A percentile compares a stretch with the other conserved stretches of the same genome.
Conservation (phyloP, 108 stramenopile species). For the Discostella stelligeroides region DNA sequence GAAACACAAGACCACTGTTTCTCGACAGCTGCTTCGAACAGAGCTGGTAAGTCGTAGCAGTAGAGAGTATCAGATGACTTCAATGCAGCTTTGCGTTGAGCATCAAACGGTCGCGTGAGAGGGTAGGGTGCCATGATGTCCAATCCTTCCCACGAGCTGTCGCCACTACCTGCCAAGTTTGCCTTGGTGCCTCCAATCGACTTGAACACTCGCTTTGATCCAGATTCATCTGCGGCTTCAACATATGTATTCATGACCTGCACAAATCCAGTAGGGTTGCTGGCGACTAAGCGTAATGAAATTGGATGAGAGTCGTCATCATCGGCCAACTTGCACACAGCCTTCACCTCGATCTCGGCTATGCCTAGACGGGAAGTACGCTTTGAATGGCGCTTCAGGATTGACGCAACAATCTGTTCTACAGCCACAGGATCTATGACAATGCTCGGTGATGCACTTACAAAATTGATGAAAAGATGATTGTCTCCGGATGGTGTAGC, state of each 20-base stretch:
- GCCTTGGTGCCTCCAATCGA: slow-evolving; percentile 90
- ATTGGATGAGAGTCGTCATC: slow-evolving; percentile 82
- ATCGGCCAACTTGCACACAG: slow-evolving; percentile 77
- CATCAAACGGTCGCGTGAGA: slow-evolving; percentile 90
- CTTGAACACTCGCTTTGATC: slow-evolving; percentile 74
- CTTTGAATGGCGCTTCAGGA: slow-evolving; percentile 86
- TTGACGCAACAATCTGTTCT: slow-evolving; percentile 84
- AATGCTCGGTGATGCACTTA: slow-evolving; percentile 81
- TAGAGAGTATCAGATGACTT: slow-evolving; percentile 89
- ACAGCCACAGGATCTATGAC: slow-evolving; percentile 87
- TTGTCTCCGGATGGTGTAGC: slow-evolving; percentile 73
- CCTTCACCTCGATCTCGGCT: slow-evolving; percentile 91
- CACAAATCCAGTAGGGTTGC: slow-evolving; percentile 97
- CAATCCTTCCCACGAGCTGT: slow-evolving; percentile 90
- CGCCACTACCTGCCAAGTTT: slow-evolving; percentile 78
- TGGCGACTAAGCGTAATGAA: slow-evolving; percentile 91
- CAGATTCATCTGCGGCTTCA: slow-evolving; percentile 83
- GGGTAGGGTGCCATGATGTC: slow-evolving; percentile 89
- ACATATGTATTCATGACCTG: slow-evolving; percentile 96
- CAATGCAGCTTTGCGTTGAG: slow-evolving; percentile 87
- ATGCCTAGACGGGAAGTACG: slow-evolving; percentile 87
- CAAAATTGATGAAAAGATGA: slow-evolving; percentile 96
- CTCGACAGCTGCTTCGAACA: slow-evolving; percentile 95
- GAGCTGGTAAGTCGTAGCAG: slow-evolving; percentile 95
- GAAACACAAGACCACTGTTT: slow-evolving; percentile 73